Evolutionary conservation across 768 basidiomycete species (phyloP).

Genomic region (Termitomyces sp.): DNA sequence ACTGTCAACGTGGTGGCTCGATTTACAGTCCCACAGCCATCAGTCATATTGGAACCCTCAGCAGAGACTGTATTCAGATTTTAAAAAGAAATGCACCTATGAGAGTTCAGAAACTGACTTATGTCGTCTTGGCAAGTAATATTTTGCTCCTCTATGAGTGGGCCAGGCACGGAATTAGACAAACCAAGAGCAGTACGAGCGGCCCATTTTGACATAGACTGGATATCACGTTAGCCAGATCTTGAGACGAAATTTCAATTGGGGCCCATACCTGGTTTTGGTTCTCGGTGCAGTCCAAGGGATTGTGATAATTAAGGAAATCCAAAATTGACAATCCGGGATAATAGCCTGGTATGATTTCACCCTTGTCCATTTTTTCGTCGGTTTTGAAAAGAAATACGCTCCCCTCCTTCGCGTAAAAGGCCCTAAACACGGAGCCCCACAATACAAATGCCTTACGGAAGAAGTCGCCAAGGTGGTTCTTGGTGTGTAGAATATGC

Average conservation of each 20-base stretch:
- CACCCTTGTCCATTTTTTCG: slow-evolving; percentile 27
- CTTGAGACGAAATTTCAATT: background rate
- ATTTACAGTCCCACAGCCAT: slow-evolving; percentile 48
- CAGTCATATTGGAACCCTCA: slow-evolving; percentile 43
- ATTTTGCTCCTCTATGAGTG: slow-evolving; percentile 29
- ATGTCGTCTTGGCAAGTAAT: slow-evolving; percentile 42
- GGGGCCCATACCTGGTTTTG: slow-evolving; percentile 37
- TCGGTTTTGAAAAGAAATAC: slow-evolving; percentile 54
- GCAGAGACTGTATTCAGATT: slow-evolving; percentile 18
- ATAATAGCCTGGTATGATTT: slow-evolving; percentile 6
- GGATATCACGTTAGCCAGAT: background rate
- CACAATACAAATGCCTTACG: slow-evolving; percentile 47
- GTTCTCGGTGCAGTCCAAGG: slow-evolving; percentile 33
- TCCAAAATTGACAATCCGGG: slow-evolving; percentile 30
- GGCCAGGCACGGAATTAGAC: slow-evolving; percentile 60
- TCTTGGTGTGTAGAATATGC: slow-evolving; percentile 22
- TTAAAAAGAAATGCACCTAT: background rate
- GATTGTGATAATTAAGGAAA: slow-evolving; percentile 55
- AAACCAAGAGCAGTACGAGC: slow-evolving; percentile 57
- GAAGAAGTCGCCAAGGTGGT: slow-evolving; percentile 36
- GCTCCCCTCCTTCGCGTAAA: slow-evolving; percentile 53
- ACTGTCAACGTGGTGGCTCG: slow-evolving; percentile 29
- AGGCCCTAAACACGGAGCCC: slow-evolving; percentile 51
- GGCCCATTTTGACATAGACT: slow-evolving; percentile 63
- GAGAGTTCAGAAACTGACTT: slow-evolving; percentile 26